These are phyloP conservation scores for Colletotrichum gloeosporioides DNA, from an alignment of 2,329 filamentous ascomycete species.

Conservation along the genomic window DNA sequence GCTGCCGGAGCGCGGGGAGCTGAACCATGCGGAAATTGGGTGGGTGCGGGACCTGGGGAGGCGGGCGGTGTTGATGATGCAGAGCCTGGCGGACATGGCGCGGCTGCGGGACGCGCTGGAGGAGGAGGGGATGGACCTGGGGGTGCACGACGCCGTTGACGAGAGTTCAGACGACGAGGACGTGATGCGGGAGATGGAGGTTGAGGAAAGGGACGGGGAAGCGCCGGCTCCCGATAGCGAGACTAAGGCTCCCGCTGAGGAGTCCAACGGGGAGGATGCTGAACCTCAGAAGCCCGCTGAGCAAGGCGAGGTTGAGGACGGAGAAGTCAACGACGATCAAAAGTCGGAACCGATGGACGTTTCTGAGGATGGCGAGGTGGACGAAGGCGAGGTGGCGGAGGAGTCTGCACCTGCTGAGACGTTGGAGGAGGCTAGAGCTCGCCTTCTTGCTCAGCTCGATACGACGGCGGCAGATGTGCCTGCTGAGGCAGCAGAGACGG, in stretches of 20 bases:
- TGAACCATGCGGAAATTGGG: conserved; percentile 78
- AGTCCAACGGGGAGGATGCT: no score
- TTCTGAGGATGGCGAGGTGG: conserved; percentile 41
- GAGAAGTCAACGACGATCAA: conserved; percentile 20
- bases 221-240: background rate
- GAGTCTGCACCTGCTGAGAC: conserved; percentile 29
- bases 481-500: background rate
- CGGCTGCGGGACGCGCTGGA: conserved; percentile 48
- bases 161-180: conserved; percentile 46
- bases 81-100: conserved; percentile 59
- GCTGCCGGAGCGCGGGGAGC: conserved; percentile 74
- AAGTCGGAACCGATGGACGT: conserved; percentile 49
- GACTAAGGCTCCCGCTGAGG: background rate
- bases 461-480: conserved; percentile 30
- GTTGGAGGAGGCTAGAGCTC: conserved; percentile 53
- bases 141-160: conserved; percentile 51
- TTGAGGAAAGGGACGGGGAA: conserved; percentile 32
- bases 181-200: conserved; percentile 36
- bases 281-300: background rate
- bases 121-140: conserved; percentile 42
- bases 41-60: conserved; percentile 82
- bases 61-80: conserved; percentile 68
- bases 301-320: background rate
- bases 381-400: conserved; percentile 37
- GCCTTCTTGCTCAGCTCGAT: conserved; percentile 52